phyloP scores from a whole-genome alignment of 192 early-diverging fungal species.

The Linnemannia hyalina region DNA sequence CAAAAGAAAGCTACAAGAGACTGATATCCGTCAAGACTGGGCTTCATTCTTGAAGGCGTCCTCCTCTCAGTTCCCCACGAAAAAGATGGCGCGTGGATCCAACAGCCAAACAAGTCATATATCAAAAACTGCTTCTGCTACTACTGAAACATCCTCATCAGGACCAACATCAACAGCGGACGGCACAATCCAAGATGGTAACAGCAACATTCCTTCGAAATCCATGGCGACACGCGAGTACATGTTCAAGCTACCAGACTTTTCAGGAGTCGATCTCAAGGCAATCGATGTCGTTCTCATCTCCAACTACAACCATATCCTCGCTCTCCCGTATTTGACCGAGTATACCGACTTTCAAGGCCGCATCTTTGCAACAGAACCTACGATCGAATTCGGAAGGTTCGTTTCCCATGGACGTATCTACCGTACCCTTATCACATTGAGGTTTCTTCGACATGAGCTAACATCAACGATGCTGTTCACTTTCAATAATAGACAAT shows the following conservation, averaged over 20 bases:
- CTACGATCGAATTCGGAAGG: constrained; percentile 82
- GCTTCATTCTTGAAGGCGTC: constrained; percentile 45
- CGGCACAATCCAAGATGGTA: not conserved
- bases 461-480: not conserved
- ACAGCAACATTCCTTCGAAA: not conserved
- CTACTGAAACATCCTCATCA: not conserved
- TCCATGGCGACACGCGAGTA: constrained; percentile 25
- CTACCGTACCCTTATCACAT: not conserved
- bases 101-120: not conserved
- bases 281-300: constrained; percentile 83
- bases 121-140: not conserved
- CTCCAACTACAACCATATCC: constrained; percentile 79
- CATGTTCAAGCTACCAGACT: constrained; percentile 59
- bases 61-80: constrained; percentile 12
- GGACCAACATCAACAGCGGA: not conserved
- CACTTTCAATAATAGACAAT: constrained; percentile 44
- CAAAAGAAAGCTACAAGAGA: constrained; percentile 20
- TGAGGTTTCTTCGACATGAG: not conserved
- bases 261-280: constrained; percentile 72
- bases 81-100: constrained; percentile 24
- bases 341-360: constrained; percentile 86
- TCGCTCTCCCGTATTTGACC: constrained; percentile 85
- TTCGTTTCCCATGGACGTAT: not conserved
- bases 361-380: constrained; percentile 84
- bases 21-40: constrained; percentile 52